Percentiles rank a stretch among this genome's conserved stretches.
Evolutionary conservation across 2,329 filamentous ascomycete genomes (phyloP).

Genomic region (Cylindrodendrum hubeiense): DNA sequence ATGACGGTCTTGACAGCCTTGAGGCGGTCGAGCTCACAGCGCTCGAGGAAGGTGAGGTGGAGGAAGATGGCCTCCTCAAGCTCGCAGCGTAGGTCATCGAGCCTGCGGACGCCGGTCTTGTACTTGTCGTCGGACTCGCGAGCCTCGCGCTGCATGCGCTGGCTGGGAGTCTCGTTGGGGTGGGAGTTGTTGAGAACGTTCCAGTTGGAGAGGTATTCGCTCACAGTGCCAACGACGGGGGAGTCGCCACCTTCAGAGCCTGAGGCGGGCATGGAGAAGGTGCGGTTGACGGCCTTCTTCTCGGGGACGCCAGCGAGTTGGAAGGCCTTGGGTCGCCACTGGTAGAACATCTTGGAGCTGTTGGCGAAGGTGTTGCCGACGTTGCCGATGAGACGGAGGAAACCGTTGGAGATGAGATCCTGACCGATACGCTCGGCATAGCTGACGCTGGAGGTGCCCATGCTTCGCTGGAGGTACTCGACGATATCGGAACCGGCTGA

Average conservation of each 20-base stretch:
- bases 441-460: constrained; percentile 85
- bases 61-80: constrained; percentile 96
- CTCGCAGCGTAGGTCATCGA: constrained; percentile 91
- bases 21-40: constrained; percentile 93
- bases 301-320: constrained; percentile 88
- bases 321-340: constrained; percentile 95
- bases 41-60: constrained; percentile 95
- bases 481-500: constrained; percentile 93
- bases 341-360: constrained; percentile 96
- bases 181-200: constrained; percentile 86
- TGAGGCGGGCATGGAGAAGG: constrained; percentile 77
- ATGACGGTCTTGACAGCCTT: constrained; percentile 99
- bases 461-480: constrained; percentile 91
- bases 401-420: constrained; percentile 87
- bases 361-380: constrained; percentile 97
- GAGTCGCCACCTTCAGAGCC: constrained; percentile 73
- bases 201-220: constrained; percentile 92
- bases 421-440: constrained; percentile 96
- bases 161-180: constrained; percentile 92
- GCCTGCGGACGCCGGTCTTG: constrained; percentile 85
- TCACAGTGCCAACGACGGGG: constrained; percentile 83
- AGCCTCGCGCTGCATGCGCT: constrained; percentile 89
- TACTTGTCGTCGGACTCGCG: constrained; percentile 93
- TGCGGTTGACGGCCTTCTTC: constrained; percentile 82
- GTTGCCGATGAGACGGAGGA: constrained; percentile 91